Percentiles rank a stretch among this genome's conserved stretches.
phyloP scores from a whole-genome alignment of 2,329 filamentous ascomycete genomes.

The Trichophyton rubrum region DNA sequence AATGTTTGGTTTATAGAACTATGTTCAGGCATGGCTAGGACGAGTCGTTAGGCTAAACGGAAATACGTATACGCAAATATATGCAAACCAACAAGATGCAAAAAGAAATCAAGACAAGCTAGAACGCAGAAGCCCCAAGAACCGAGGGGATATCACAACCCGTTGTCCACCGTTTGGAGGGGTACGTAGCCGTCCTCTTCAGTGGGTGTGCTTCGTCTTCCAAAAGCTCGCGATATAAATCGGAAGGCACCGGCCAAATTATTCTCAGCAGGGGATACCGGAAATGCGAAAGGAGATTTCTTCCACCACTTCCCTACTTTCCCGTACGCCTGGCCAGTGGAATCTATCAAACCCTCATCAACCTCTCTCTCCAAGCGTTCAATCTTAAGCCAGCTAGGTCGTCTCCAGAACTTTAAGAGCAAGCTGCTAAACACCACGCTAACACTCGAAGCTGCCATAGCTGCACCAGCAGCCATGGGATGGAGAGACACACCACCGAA shows the following conservation, averaged over 20 bases:
- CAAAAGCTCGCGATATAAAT: constrained; percentile 23
- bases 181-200: constrained; percentile 35
- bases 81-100: not conserved
- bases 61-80: not conserved
- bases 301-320: constrained; percentile 22
- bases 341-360: constrained; percentile 17
- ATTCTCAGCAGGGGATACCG: not conserved
- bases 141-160: not conserved
- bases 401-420: constrained; percentile 72
- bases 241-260: constrained; percentile 1
- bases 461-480: constrained; percentile 85
- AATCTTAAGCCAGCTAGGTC: constrained; percentile 77
- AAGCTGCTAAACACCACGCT: constrained; percentile 78
- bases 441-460: constrained; percentile 84
- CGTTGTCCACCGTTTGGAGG: constrained; percentile 32
- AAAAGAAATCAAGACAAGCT: not conserved
- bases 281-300: constrained; percentile 15
- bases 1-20: not conserved
- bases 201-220: constrained; percentile 16
- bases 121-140: not conserved
- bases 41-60: not conserved
- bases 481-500: constrained; percentile 71
- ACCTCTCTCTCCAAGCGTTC: constrained; percentile 49
- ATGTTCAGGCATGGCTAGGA: not conserved
- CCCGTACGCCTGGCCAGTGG: constrained; percentile 11